phyloP scores from a whole-genome alignment of 148 eudicot species.

The Beta vulgaris region DNA sequence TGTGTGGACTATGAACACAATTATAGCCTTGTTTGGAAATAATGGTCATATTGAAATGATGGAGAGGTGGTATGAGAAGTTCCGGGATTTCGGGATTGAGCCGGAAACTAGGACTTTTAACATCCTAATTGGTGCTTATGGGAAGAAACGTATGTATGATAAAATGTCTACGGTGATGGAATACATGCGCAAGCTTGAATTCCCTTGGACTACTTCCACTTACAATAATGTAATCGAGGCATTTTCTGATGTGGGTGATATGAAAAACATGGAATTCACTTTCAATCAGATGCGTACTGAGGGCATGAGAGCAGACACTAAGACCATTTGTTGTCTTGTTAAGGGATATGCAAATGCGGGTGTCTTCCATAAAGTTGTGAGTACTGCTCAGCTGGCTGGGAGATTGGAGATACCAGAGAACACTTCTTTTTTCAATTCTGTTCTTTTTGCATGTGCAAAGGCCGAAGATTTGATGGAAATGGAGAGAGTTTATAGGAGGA shows the following conservation, averaged over 20 bases:
- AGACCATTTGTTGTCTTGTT: constrained; percentile 85
- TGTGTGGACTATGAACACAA: constrained; percentile 98
- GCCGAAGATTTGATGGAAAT: constrained; percentile 90
- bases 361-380: constrained; percentile 71
- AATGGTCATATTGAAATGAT: constrained; percentile 85
- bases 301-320: constrained; percentile 81
- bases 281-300: constrained; percentile 92
- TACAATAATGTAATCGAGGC: constrained; percentile 96
- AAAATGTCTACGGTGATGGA: constrained; percentile 99
- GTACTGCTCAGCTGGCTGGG: constrained; percentile 71
- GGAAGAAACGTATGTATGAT: constrained; percentile 86
- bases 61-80: constrained; percentile 97
- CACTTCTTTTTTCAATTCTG: constrained; percentile 74
- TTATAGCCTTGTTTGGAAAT: constrained; percentile 79
- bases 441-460: constrained; percentile 75
- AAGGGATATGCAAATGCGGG: constrained; percentile 86
- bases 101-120: constrained; percentile 95
- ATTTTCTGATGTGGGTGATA: constrained; percentile 80
- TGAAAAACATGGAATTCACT: constrained; percentile 73
- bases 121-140: constrained; percentile 91
- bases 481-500: constrained; percentile 78
- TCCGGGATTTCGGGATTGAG: constrained; percentile 77
- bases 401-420: constrained; percentile 82
- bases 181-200: constrained; percentile 85
- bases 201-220: constrained; percentile 97